A percentile compares a stretch with the other conserved stretches of the same genome.
These are phyloP conservation scores for Vanrija sp. DNA, from an alignment of 1,284 basidiomycete species.

Conservation along the genomic window DNA sequence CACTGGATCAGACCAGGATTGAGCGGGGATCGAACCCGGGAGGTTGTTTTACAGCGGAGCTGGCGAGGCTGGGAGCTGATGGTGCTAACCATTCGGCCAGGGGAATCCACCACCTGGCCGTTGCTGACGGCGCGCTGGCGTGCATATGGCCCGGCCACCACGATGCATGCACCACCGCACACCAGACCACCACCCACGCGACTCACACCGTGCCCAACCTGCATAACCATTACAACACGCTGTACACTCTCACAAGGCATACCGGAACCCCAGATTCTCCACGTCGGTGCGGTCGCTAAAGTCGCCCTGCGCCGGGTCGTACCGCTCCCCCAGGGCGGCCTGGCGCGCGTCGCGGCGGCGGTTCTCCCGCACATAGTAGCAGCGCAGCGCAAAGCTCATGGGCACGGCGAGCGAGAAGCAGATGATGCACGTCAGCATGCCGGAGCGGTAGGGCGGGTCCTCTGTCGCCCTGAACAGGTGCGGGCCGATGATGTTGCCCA, in stretches of 20 bases:
- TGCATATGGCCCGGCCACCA: too few species aligned
- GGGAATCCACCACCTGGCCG: too few species aligned
- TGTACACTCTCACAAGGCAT: conserved; percentile 19
- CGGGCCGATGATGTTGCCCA: conserved; percentile 26
- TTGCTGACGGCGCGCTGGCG: too few species aligned
- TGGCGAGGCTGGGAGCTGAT: too few species aligned
- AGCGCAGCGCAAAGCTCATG: conserved; percentile 16
- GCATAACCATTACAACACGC: background rate
- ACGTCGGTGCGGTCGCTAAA: conserved; percentile 32
- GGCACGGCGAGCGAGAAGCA: conserved; percentile 25
- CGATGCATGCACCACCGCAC: too few species aligned
- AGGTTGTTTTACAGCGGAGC: too few species aligned
- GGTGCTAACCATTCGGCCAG: too few species aligned
- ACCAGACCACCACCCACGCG: too few species aligned
- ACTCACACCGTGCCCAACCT: too few species aligned
- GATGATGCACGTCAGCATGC: conserved; percentile 33
- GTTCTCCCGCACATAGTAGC: conserved; percentile 31
- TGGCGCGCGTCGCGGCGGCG: conserved; percentile 17
- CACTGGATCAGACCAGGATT: too few species aligned
- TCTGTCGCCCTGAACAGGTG: conserved; percentile 32
- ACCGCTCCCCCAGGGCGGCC: conserved; percentile 8
- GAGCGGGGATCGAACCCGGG: too few species aligned
- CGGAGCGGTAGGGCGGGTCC: conserved; percentile 27
- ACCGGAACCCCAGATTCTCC: conserved; percentile 29
- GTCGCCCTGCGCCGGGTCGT: conserved; percentile 17